These are phyloP conservation scores for Diaporthe aspalathi DNA, from an alignment of 2,329 filamentous ascomycete species.

Conservation along the genomic window DNA sequence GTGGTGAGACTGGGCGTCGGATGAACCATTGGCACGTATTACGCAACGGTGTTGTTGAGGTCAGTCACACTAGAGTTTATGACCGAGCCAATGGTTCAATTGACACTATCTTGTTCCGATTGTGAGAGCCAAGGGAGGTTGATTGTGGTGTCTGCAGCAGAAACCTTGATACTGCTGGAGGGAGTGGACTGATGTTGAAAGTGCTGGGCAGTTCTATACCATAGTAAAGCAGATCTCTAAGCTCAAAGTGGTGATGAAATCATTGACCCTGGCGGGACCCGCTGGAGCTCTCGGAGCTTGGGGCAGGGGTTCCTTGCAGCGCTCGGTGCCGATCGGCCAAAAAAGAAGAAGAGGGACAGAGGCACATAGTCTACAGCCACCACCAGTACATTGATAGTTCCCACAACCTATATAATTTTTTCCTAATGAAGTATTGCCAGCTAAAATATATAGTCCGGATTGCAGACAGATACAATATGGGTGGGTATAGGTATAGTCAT, in stretches of 20 bases:
- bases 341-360: neutral
- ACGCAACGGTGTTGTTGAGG: neutral
- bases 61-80: neutral
- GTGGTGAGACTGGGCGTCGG: conserved; percentile 1
- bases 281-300: conserved; percentile 1
- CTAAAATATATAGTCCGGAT: too few species aligned
- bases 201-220: too few species aligned
- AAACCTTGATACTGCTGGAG: neutral
- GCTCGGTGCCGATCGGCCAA: conserved; percentile 28
- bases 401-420: too few species aligned
- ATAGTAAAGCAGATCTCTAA: conserved; percentile 2
- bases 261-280: conserved; percentile 30
- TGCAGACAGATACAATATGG: too few species aligned
- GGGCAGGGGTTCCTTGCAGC: conserved; percentile 10
- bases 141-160: neutral
- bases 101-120: neutral
- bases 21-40: conserved; percentile 18
- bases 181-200: conserved; percentile 5
- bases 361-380: too few species aligned
- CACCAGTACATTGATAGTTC: too few species aligned
- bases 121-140: neutral
- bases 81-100: neutral
- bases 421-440: too few species aligned
- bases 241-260: conserved; percentile 37
- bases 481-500: too few species aligned